phyloP scores from a whole-genome alignment of 2,329 filamentous ascomycete species.

The Xylaria sp. region DNA sequence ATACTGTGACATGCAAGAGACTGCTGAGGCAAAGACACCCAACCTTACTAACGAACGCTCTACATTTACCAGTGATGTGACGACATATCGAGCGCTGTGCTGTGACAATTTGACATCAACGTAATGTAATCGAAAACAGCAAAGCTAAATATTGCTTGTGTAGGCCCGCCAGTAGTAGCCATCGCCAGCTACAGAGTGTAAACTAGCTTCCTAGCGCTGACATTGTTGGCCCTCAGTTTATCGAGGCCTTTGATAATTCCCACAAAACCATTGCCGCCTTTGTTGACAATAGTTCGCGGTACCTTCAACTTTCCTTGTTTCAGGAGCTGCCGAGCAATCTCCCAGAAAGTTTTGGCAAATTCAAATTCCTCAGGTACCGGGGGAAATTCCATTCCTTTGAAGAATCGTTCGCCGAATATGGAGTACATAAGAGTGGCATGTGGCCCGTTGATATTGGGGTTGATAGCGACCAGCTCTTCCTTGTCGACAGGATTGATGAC shows the following conservation, averaged over 20 bases:
- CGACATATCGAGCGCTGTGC: too few species aligned
- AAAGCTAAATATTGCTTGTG: too few species aligned
- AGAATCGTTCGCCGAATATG: not conserved
- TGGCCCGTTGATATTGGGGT: not conserved
- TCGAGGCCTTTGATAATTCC: not conserved
- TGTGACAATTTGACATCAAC: too few species aligned
- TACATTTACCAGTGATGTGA: too few species aligned
- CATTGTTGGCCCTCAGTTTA: not conserved
- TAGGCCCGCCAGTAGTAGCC: not conserved
- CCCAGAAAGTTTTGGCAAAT: not conserved
- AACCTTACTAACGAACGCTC: too few species aligned
- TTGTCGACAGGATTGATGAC: not conserved
- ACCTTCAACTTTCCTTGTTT: not conserved
- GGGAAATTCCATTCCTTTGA: not conserved
- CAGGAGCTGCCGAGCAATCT: not conserved
- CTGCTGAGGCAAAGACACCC: too few species aligned
- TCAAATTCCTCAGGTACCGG: not conserved
- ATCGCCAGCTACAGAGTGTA: not conserved
- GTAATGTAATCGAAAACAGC: too few species aligned
- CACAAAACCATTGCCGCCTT: not conserved
- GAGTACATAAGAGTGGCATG: not conserved
- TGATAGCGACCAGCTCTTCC: not conserved
- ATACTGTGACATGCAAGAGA: too few species aligned
- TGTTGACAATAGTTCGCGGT: not conserved
- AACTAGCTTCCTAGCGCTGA: not conserved